Evolutionary conservation across 108 stramenopile species (phyloP), one percentile per base, ranked within the genome.

Genomic region (Fragilaria crotonensis): DNA sequence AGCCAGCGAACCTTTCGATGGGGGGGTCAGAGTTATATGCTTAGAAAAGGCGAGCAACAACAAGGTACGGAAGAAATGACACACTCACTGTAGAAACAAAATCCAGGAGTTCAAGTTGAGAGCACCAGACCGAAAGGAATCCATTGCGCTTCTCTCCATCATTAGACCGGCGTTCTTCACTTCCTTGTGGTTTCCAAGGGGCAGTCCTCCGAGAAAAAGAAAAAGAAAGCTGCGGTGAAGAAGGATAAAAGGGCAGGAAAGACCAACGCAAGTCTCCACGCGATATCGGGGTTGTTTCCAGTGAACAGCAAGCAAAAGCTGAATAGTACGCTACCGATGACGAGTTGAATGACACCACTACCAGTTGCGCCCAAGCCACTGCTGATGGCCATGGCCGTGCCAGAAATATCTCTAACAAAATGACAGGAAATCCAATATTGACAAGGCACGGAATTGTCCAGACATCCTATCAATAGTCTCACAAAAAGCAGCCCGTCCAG

Each of bases 341-440:
- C 46, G 20, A 81, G 45, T 50, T 81, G 80, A 17, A 78, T 68
- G 25, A 81, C 66, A n/a, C 79, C 86, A 48, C 83, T 81, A 32
- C 90, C 86, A 22, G 80, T 71, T 52, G 87, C 85, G 1, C 90
- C 90, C 70, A 76, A 79, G 26, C 85, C 81, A 1, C 69, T 78
- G 0, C 62, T 62, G 29, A 80, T 73, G 51, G 82, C 85, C 66
- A 80, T 83, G 28, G 81, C 81, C 0, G 77, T 67, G 11, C 82
- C 85, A 0, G 60, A 71, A 45, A 80, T 59, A 44, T 73, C 64
- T 58, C 72, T 71, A 20, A 66, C 66, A 65, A 87, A 87, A 55
- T 78, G 72, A 50, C 68, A 53, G 4, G 82, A 60, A 23, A 77
- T 76, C 85, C 85, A 87, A 60, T 57, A 76, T 62, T 87, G 82